Evolutionary conservation across 495 filamentous ascomycete genomes (phyloP), one percentile per base, ranked within the genome.

Genomic region (Penicillium malachiteum): DNA sequence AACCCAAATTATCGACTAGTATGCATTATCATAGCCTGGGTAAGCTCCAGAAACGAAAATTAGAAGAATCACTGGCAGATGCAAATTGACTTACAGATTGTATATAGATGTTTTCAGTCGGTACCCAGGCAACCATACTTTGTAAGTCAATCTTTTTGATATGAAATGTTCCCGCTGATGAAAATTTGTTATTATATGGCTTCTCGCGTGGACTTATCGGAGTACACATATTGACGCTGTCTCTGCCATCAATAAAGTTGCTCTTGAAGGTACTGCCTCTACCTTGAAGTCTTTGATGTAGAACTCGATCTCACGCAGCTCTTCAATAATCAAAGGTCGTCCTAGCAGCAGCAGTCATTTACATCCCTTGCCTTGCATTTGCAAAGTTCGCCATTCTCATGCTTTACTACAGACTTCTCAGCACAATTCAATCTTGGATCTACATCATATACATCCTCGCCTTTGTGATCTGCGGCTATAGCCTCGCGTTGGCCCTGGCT

Each of bases 311-410:
- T 18, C 9, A 43, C 9, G 0, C 5, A 5, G 30, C 2, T 13
- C n/a, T 17, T 6, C 30, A 7, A 14, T 31, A 10, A 4, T 5
- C 17, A 44, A 9, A 46, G 43, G 26, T 32, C 26, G 43, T 46
- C 6, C 14, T 46, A 32, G 43, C 43, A 9, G 43, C 43, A 3
- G 43, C 43, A 5, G 31, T 31, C n/a, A 50, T 68, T 30, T 73
- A 72, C 39, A 59, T 64, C 9, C 58, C 68, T n/a, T 65, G 63
- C 33, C 70, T 76, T 10, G 64, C 68, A 3, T 46, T 32, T 9
- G 43, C 43, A 14, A 46, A 46, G n/a, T 13, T 46, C 0, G 43
- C 43, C 1, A 14, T 46, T 7, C 43, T 46, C 13, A 46, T 46
- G 43, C 11, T 46, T 5, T 46, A 46, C 43, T 46, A 32, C 26